Evolutionary conservation across 169 alveolate genomes (phyloP).

Genomic region (Cystoisospora suis): DNA sequence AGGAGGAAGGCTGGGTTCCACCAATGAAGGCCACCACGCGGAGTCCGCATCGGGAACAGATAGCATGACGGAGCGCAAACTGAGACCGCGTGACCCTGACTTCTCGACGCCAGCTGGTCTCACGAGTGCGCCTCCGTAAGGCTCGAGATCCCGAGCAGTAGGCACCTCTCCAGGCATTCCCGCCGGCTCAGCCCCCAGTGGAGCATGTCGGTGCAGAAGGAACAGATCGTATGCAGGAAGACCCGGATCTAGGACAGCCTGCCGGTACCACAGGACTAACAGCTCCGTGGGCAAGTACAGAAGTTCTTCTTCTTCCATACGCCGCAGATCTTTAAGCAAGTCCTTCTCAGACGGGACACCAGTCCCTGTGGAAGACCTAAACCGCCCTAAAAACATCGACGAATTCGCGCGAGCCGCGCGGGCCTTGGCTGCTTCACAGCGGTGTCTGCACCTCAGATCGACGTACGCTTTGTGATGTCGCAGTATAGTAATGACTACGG

Average conservation of each 20-base stretch:
- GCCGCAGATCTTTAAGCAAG: neutral
- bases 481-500: neutral
- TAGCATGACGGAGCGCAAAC: no score
- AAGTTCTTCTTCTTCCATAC: constrained; percentile 1
- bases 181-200: no score
- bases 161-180: no score
- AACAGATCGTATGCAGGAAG: constrained; percentile 23
- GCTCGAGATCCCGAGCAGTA: no score
- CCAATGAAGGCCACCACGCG: no score
- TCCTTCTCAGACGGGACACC: neutral
- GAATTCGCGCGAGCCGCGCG: neutral
- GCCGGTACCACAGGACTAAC: constrained; percentile 31
- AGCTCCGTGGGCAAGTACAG: constrained; percentile 27
- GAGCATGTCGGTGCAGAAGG: constrained; percentile 27
- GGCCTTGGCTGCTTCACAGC: neutral
- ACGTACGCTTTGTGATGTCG: neutral
- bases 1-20: neutral
- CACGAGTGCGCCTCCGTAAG: no score
- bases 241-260: constrained; percentile 10
- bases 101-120: no score
- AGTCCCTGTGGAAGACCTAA: neutral
- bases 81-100: no score
- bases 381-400: neutral
- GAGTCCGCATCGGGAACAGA: no score
- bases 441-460: neutral